Evolutionary conservation across 441 rosid genomes (phyloP), one percentile per base, ranked within the genome.

Genomic region (Capsella rubella): DNA sequence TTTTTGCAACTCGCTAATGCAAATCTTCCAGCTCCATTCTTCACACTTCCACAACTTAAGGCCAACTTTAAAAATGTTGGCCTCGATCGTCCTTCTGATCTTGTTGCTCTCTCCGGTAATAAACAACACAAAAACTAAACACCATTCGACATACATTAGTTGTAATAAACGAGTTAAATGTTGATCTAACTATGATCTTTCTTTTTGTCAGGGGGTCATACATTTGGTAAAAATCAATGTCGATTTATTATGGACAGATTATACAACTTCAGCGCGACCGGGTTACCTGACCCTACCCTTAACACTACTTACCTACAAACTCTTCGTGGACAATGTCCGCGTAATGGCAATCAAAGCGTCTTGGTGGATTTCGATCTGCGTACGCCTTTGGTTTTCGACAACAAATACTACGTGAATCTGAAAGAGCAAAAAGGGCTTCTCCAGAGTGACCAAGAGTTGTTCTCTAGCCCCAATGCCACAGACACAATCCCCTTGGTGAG

Each of bases 81-180:
- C 15, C 91, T 90, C 43, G 66, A 72, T 58, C 75, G 69, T 42
- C 52, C 69, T 35, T 72, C 76, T 21, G 93, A 88, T 60, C 82
- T 88, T 0, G 93, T 90, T 49, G 87, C 91, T 0, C 84, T 90
- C 28, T 88, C 91, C 0, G 96, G 95, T 87, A 77, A 28, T 32
- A 21, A 21, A 32, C 4, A 28, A 70, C 21, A 64, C 4, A 64
- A 6, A 27, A 5, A 28, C 12, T 4, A 40, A 39, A 40, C 8
- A 8, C 13, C 11, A 6, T 15, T 15, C 40, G 39, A 28, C 16
- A 49, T 51, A 39, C 0, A 34, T 6, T 34, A 34, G 11, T 3
- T 51, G 14, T 21, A 56, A 5, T 34, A 13, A 42, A 1, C 5
- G 9, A 52, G 28, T 12, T 12, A 40, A 40, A 25, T 49, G 21